Conservation (phyloP, 306 rosid species). For the Glycine tomentella region DNA sequence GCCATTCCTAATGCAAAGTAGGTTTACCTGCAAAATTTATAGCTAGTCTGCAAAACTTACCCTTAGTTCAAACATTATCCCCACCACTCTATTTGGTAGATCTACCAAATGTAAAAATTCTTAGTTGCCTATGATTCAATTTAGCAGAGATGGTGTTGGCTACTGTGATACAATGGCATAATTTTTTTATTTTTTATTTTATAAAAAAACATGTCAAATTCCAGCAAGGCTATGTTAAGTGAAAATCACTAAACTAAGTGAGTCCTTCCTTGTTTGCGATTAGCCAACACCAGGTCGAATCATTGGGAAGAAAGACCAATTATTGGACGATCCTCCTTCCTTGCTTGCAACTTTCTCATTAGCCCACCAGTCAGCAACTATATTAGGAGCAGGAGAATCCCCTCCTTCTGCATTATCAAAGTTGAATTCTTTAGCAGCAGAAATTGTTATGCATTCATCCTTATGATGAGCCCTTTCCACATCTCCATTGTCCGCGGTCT, state of each 20-base stretch:
- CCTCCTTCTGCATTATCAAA: constrained; percentile 79
- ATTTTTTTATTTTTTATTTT: no score
- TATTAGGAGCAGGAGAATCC: constrained; percentile 59
- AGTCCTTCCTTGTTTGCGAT: constrained; percentile 36
- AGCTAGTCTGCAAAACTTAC: neutral
- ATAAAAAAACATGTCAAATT: constrained; percentile 22
- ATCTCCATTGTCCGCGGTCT: constrained; percentile 42
- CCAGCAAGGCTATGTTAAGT: constrained; percentile 8
- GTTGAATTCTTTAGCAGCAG: constrained; percentile 85
- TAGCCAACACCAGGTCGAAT: constrained; percentile 67
- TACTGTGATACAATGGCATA: neutral
- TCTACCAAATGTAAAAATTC: constrained; percentile 34
- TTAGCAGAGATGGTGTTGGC: constrained; percentile 11
- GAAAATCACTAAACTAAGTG: constrained; percentile 34
- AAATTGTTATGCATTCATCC: constrained; percentile 64
- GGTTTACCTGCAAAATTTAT: neutral
- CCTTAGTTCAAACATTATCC: constrained; percentile 44
- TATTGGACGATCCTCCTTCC: constrained; percentile 58
- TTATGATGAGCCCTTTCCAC: constrained; percentile 56
- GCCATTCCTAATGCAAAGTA: neutral
- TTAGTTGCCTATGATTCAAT: constrained; percentile 42
- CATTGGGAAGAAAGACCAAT: constrained; percentile 89
- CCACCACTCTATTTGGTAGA: constrained; percentile 47
- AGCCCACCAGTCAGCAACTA: constrained; percentile 88
- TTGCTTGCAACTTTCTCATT: constrained; percentile 72